These are phyloP conservation scores for Metrosideros polymorpha DNA, from an alignment of 441 rosid species.

Conservation along the genomic window DNA sequence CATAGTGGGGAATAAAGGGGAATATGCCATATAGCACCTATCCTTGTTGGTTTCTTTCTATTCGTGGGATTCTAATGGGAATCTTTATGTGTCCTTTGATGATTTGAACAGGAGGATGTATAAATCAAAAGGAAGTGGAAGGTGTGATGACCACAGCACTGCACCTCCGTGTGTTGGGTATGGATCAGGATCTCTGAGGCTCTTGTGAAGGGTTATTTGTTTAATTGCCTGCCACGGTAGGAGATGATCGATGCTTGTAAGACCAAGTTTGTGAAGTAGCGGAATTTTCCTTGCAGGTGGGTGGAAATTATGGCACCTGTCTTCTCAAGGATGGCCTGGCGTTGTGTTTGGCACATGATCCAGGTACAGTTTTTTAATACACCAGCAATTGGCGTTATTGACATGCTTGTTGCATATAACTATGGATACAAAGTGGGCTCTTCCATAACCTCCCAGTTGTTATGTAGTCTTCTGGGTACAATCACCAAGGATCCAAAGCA, in stretches of 20 bases:
- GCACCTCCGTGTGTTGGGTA: conserved; percentile 92
- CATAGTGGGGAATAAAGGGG: not conserved
- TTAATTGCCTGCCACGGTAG: not conserved
- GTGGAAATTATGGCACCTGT: conserved; percentile 99
- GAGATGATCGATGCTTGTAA: not conserved
- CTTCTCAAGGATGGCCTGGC: conserved; percentile 86
- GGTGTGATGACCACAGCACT: conserved; percentile 64
- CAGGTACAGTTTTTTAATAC: conserved; percentile 37
- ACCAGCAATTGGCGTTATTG: not conserved
- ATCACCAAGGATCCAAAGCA: not conserved
- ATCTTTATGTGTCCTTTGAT: not conserved
- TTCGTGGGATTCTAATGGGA: not conserved
- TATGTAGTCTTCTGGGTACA: not conserved
- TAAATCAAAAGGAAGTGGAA: conserved; percentile 60
- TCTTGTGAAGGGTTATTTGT: not conserved
- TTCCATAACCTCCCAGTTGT: not conserved
- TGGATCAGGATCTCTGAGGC: not conserved
- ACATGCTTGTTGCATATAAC: not conserved
- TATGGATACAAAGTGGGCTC: not conserved
- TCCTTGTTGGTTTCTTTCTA: not conserved
- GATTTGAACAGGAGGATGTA: conserved; percentile 49
- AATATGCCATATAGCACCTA: not conserved
- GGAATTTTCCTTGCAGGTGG: conserved; percentile 44
- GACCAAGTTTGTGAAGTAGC: not conserved
- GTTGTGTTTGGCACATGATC: conserved; percentile 85